Conservation (phyloP, 208 protist genomes). For the Herpetomonas muscarum region DNA sequence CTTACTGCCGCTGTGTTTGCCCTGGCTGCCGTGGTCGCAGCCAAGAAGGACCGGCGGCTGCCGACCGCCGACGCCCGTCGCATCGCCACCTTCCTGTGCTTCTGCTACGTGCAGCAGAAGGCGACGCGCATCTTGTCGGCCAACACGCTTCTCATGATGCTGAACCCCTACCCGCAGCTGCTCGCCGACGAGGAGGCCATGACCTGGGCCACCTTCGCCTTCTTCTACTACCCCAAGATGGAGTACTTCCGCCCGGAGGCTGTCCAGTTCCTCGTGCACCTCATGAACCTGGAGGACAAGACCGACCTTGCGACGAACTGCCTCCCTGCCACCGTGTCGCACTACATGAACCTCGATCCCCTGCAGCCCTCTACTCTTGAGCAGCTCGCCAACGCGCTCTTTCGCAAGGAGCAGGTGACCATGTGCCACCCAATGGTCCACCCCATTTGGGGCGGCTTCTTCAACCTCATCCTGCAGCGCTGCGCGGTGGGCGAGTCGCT, state of each 20-base stretch:
- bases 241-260: constrained; percentile 88
- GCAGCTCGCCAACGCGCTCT: constrained; percentile 79
- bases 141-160: constrained; percentile 59
- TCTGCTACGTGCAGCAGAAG: constrained; percentile 85
- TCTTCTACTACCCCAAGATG: constrained; percentile 85
- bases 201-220: constrained; percentile 76
- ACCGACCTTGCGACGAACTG: constrained; percentile 4
- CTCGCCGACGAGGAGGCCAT: constrained; percentile 46
- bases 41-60: no score
- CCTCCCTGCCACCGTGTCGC: constrained; percentile 35
- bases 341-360: constrained; percentile 57
- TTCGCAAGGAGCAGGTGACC: constrained; percentile 85
- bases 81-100: constrained; percentile 54
- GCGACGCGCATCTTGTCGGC: constrained; percentile 69
- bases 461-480: constrained; percentile 60
- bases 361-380: constrained; percentile 72
- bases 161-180: constrained; percentile 22
- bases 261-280: constrained; percentile 71
- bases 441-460: constrained; percentile 84
- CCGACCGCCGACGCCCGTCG: constrained; percentile 31
- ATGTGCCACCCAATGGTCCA: constrained; percentile 83
- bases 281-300: constrained; percentile 41
- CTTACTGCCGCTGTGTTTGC: constrained; percentile 75
- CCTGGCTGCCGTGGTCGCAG: constrained; percentile 49
- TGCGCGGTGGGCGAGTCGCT: constrained; percentile 76